Base-by-base conservation (phyloP, 2,329 filamentous ascomycete species). In the Allantophomopsis lycopodina region DNA sequence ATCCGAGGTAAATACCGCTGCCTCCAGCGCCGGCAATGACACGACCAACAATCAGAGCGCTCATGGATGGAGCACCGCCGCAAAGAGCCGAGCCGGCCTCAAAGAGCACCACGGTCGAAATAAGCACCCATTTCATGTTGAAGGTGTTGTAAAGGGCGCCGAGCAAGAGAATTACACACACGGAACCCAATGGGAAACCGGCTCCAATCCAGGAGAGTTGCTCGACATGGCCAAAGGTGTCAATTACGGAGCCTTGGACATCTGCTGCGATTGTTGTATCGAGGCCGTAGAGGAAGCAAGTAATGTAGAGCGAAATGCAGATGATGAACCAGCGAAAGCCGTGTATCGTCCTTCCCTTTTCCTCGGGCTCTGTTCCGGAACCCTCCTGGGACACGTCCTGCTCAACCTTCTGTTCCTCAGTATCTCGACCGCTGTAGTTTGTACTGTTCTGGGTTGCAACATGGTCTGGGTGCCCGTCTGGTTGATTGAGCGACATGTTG, bases 151-250 rank as follows among this genome's bases (percentile, higher is more conserved):
- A n/a, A n/a, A n/a, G n/a, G n/a, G n/a, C n/a, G n/a, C n/a, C n/a
- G n/a, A n/a, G n/a, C n/a, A n/a, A n/a, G n/a, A 39, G 78, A 62
- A 66, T n/a, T 65, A 72, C 38, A 61, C 64, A 17, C 66, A 71
- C 49, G 57, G 74, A 14, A 64, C 64, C n/a, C 42, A 54, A 39
- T 10, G 47, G 41, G 38, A 43, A 46, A 40, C 40, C 39, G 40
- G 37, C 43, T 1, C 50, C 46, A 15, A 54, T 20, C 51, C 49
- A 53, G 13, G 41, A 32, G 2, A 55, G 44, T 13, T 50, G 42
- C 10, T 46, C 42, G 28, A 53, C 41, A n/a, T 50, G 36, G 2
- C 44, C 48, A 14, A 55, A 51, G 12, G 33, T 36, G 15, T 50
- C 40, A 32, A 50, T 34, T 7, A 53, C 40, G 7, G 49, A 17